Percentiles rank a stretch among this genome's conserved stretches.
phyloP scores from a whole-genome alignment of 208 protist genomes.

The Tritrichomonas musculus region DNA sequence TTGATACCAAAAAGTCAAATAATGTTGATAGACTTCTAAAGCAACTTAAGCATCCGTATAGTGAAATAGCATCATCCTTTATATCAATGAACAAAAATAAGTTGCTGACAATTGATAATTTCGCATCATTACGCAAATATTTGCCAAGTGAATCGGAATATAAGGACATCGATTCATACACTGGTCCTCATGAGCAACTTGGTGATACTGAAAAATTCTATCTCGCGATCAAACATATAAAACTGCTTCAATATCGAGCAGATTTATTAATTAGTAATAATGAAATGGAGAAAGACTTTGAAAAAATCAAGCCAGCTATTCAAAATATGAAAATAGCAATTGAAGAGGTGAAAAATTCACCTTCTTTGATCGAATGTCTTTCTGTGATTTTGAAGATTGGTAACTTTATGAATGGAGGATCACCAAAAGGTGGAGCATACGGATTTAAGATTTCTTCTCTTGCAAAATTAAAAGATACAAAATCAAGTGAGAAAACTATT shows the following conservation, averaged over 20 bases:
- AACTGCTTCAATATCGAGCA: neutral
- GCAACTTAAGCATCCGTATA: no score
- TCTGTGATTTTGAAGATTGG: neutral
- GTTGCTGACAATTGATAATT: no score
- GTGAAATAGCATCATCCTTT: no score
- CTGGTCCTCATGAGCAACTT: neutral
- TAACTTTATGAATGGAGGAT: constrained; percentile 28
- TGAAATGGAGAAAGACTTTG: neutral
- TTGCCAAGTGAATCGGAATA: no score
- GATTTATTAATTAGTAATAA: neutral
- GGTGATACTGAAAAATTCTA: neutral
- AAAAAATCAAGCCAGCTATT: neutral
- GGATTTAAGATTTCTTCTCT: neutral
- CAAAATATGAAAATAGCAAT: neutral
- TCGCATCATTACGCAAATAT: no score
- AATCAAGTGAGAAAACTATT: no score
- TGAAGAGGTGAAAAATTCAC: neutral
- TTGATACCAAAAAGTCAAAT: no score
- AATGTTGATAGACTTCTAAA: no score
- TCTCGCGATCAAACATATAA: neutral
- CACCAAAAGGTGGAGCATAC: neutral
- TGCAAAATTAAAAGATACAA: neutral
- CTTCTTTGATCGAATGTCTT: neutral
- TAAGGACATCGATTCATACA: neutral
- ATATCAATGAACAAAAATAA: no score